Evolutionary conservation across 768 basidiomycete genomes (phyloP).

Genomic region (Phylloporus rhodoxanthus): DNA sequence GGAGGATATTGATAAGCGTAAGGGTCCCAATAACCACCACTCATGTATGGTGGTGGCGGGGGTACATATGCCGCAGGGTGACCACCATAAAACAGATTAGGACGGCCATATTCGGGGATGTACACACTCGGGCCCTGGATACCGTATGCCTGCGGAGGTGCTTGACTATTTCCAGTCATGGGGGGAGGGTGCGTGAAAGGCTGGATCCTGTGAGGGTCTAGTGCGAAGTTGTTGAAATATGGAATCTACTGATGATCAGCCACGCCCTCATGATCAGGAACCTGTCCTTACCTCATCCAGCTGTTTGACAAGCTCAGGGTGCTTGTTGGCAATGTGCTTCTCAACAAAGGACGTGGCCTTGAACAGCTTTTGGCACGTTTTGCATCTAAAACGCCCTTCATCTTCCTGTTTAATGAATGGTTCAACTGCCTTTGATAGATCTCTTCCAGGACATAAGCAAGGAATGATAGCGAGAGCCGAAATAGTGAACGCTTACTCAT

Average conservation of each 20-base stretch:
- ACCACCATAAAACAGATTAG: constrained; percentile 36
- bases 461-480: constrained; percentile 6
- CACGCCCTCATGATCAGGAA: constrained; percentile 7
- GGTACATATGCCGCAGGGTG: constrained; percentile 32
- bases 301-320: constrained; percentile 74
- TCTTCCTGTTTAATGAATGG: constrained; percentile 91
- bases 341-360: constrained; percentile 95
- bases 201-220: constrained; percentile 91
- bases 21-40: constrained; percentile 41
- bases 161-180: constrained; percentile 58
- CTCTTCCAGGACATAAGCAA: constrained; percentile 42
- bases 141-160: constrained; percentile 83
- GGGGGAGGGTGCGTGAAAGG: constrained; percentile 78
- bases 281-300: constrained; percentile 70
- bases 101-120: constrained; percentile 40
- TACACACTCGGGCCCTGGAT: constrained; percentile 57
- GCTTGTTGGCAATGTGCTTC: constrained; percentile 96
- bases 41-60: constrained; percentile 37
- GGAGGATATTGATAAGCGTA: constrained; percentile 39
- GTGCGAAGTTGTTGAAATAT: constrained; percentile 92
- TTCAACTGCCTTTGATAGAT: constrained; percentile 72
- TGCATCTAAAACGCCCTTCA: constrained; percentile 95
- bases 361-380: constrained; percentile 95
- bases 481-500: constrained; percentile 60
- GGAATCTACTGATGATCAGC: constrained; percentile 52